A percentile compares a stretch with the other conserved stretches of the same genome.
These are phyloP conservation scores for Berkeleyomyces basicola DNA, from an alignment of 2,329 filamentous ascomycete genomes.

Conservation along the genomic window DNA sequence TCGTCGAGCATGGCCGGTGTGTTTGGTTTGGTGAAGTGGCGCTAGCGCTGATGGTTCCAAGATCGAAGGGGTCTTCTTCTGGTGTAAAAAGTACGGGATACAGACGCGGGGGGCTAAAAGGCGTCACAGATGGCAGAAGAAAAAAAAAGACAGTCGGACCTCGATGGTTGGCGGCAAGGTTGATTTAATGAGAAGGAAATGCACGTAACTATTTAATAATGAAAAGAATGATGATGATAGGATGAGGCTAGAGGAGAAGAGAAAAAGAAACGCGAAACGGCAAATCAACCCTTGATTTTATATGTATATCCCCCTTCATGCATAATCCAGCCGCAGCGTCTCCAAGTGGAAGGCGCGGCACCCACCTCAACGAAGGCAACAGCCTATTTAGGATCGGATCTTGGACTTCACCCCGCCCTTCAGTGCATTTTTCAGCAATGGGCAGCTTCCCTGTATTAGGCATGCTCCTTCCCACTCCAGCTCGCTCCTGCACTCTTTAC, in stretches of 20 bases:
- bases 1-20: constrained; percentile 61
- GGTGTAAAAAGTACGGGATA: too few species aligned
- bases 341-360: not conserved
- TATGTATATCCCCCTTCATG: not conserved
- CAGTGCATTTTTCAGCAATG: not conserved
- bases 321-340: not conserved
- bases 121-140: not conserved
- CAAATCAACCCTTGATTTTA: not conserved
- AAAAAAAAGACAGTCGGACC: not conserved
- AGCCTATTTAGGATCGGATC: not conserved
- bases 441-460: not conserved
- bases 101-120: not conserved
- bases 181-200: not conserved
- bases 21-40: not conserved
- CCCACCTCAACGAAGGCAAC: not conserved
- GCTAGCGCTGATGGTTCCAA: not conserved
- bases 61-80: not conserved
- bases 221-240: not conserved
- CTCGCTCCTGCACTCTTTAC: not conserved
- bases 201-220: not conserved
- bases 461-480: not conserved
- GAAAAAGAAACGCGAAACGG: not conserved
- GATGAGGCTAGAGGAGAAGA: not conserved
- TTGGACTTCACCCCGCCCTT: not conserved
- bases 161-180: not conserved